Conservation (phyloP, 331 rosid genomes). For the Telfairia occidentalis region DNA sequence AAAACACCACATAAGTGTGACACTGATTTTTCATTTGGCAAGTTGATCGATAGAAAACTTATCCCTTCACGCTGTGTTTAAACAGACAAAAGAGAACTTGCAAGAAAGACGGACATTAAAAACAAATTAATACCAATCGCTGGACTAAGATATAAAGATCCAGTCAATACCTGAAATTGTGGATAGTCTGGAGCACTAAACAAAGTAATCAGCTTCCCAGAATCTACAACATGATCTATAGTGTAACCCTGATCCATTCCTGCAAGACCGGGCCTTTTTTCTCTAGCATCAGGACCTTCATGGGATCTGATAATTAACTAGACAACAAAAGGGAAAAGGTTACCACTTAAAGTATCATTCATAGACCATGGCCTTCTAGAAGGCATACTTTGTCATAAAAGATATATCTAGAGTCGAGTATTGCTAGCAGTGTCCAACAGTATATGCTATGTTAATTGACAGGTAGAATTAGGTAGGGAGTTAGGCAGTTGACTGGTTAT, state of each 20-base stretch:
- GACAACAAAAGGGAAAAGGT: conserved; percentile 4
- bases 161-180: conserved; percentile 62
- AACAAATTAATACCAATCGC: background rate
- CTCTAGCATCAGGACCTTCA: conserved; percentile 97
- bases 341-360: background rate
- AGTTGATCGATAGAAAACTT: background rate
- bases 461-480: background rate
- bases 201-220: conserved; percentile 74
- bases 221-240: conserved; percentile 76
- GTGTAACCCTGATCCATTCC: conserved; percentile 82
- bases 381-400: background rate
- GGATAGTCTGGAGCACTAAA: conserved; percentile 97
- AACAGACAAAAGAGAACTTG: background rate
- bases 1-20: background rate
- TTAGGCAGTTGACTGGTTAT: background rate
- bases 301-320: conserved; percentile 87
- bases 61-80: background rate
- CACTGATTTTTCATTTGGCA: background rate
- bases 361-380: background rate
- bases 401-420: background rate
- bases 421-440: background rate
- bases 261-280: conserved; percentile 65
- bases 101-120: background rate
- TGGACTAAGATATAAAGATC: background rate
- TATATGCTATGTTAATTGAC: background rate